Evolutionary conservation across 2,329 filamentous ascomycete genomes (phyloP), one percentile per base, ranked within the genome.

Genomic region (Cladorrhinum sp.): DNA sequence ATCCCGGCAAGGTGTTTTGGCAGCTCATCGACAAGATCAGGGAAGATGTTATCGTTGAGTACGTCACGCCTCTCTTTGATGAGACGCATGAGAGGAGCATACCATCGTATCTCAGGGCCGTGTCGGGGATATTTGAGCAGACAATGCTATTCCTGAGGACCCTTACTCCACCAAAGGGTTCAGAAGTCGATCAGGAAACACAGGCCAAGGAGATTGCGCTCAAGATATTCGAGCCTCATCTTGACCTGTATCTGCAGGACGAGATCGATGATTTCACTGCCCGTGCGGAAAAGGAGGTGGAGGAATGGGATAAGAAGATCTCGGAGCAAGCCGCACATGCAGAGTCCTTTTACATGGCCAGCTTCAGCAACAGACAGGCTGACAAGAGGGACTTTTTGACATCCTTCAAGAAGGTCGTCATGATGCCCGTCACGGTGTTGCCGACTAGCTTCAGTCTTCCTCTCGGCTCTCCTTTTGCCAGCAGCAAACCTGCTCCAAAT

Each of bases 371-470:
- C 72, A 85, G 95, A 24, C 92, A 96, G 73, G 95, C 92, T 1
- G 95, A 96, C 65, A 99, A 99, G 77, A 91, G 92, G 67, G 95
- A 99, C 73, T 99, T 99, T 69, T 73, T 99, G 63, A 95, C 88
- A 51, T 96, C 93, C 0, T 99, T 99, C 80, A 97, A 92, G 72
- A 98, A 98, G 74, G 95, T 99, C 8, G 91, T 99, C 66, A 97
- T 99, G 93, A 96, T 96, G 87, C 95, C 95, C 1, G 94, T 99
- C 54, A 96, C 91, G 57, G 94, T 92, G 8, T 79, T 98, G 3
- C 91, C 92, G 1, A 87, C 68, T n/a, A 68, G 62, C 18, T 61
- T 70, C 16, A 58, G 82, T 30, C 82, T 91, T 62, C 75, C 84
- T 5, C 77, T 85, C 55, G 79, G 80, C 8, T 85, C 79, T n/a